phyloP scores from a whole-genome alignment of 2,329 filamentous ascomycete species.

The Diaporthe batatas region DNA sequence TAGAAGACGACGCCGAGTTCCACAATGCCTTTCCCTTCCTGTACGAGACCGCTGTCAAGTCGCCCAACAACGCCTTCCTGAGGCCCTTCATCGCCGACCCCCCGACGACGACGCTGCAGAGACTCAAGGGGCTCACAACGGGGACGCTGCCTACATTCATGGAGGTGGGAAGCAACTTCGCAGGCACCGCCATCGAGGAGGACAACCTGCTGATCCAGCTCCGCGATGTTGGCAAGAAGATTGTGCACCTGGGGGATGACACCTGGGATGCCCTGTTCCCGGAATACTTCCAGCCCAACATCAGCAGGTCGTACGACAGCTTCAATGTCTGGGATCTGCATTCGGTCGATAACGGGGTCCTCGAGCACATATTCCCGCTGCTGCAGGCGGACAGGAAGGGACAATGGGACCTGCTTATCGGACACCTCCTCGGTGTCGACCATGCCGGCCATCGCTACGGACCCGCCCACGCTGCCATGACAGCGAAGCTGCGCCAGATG shows the following conservation, averaged over 20 bases:
- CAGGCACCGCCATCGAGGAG: constrained; percentile 94
- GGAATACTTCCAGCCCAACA: constrained; percentile 88
- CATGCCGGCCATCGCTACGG: constrained; percentile 97
- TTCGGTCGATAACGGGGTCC: constrained; percentile 95
- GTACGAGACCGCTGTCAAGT: constrained; percentile 81
- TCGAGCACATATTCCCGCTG: constrained; percentile 89
- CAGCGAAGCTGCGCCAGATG: constrained; percentile 92
- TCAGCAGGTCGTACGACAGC: constrained; percentile 92
- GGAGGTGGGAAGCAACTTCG: constrained; percentile 94
- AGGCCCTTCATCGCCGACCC: constrained; percentile 97
- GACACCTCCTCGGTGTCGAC: constrained; percentile 94
- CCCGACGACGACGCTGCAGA: constrained; percentile 91
- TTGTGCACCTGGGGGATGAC: constrained; percentile 97
- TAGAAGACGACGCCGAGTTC: constrained; percentile 71
- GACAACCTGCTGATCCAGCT: constrained; percentile 81
- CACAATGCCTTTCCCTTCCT: constrained; percentile 91
- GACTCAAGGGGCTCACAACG: constrained; percentile 93
- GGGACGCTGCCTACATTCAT: constrained; percentile 95
- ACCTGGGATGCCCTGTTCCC: constrained; percentile 97
- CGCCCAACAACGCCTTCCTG: constrained; percentile 87
- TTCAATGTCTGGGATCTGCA: constrained; percentile 99
- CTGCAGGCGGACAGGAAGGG: constrained; percentile 73
- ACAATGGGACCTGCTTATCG: constrained; percentile 95
- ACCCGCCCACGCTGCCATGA: constrained; percentile 93
- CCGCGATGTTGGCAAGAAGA: constrained; percentile 74